phyloP scores from a whole-genome alignment of 2,329 filamentous ascomycete genomes.

The Chalaropsis thielavioides region DNA sequence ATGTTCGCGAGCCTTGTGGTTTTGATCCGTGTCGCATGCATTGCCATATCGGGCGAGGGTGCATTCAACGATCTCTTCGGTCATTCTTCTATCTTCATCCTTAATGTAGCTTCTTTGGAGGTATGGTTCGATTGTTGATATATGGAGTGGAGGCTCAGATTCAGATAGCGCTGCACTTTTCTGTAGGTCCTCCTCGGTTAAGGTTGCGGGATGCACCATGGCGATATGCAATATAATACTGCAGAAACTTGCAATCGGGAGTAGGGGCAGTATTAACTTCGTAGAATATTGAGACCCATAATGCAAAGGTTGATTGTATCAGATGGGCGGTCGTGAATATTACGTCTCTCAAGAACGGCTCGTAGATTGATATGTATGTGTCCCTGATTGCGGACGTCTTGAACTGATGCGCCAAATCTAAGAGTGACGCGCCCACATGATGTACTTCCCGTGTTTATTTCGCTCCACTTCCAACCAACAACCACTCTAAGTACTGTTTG shows the following conservation, averaged over 20 bases:
- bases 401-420: background rate
- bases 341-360: no score
- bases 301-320: background rate
- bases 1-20: constrained; percentile 24
- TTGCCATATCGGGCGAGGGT: constrained; percentile 30
- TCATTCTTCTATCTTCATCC: background rate
- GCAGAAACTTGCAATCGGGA: background rate
- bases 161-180: constrained; percentile 38
- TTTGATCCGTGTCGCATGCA: constrained; percentile 32
- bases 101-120: constrained; percentile 19
- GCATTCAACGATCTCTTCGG: constrained; percentile 13
- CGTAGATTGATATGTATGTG: background rate
- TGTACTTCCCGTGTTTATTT: no score
- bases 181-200: constrained; percentile 43
- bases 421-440: no score
- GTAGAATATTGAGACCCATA: background rate
- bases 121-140: constrained; percentile 6
- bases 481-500: no score
- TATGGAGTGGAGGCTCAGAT: constrained; percentile 26
- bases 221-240: background rate
- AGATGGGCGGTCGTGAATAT: background rate
- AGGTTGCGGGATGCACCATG: constrained; percentile 13
- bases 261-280: background rate
- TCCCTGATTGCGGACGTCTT: background rate
- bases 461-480: no score